Evolutionary conservation across 1,284 basidiomycete species (phyloP), one percentile per base, ranked within the genome.

Genomic region (Mycosarcoma maydis): DNA sequence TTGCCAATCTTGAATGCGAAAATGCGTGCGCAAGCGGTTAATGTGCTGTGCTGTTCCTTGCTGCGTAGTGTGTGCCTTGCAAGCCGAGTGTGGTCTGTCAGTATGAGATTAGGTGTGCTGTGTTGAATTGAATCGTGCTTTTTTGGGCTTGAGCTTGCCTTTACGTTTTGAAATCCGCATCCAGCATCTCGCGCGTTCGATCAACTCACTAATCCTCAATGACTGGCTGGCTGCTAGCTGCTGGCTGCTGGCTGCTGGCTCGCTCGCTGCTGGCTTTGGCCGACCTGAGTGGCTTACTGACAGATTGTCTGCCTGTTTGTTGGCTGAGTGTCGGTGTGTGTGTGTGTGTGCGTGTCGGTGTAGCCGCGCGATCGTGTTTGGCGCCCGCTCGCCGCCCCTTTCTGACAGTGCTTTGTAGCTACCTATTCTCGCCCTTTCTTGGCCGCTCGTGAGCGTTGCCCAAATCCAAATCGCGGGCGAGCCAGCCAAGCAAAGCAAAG

Each of bases 91-190:
- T 14, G 34, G 17, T 7, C 19, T 26, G 17, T 43, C 20, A 19
- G 33, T 36, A 8, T n/a, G n/a, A n/a, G n/a, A n/a, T n/a, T n/a
- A n/a, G n/a, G n/a, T n/a, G n/a, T n/a, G n/a, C n/a, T n/a, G n/a
- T n/a, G n/a, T n/a, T n/a, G n/a, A 14, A n/a, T 23, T 44, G 46
- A 49, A 45, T 32, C 46, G 45, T 56, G 32, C 53, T 39, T 42
- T 29, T 29, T 37, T 37, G 36, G 17, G 36, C n/a, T 37, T 20
- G 36, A 8, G 36, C 17, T 34, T n/a, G 32, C 33, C 17, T 17
- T 22, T 26, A 5, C 14, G 17, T 19, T 17, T 23, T 46, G 17
- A 20, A 29, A 40, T 41, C 47, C 47, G 38, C 38, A 40, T 40
- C 38, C 13, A 26, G 47, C 47, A 34, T 41, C 41, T 14, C 46